Percentiles rank a stretch among this genome's conserved stretches.
Evolutionary conservation across 768 basidiomycete genomes (phyloP).

Genomic region (Lentinula sp.): DNA sequence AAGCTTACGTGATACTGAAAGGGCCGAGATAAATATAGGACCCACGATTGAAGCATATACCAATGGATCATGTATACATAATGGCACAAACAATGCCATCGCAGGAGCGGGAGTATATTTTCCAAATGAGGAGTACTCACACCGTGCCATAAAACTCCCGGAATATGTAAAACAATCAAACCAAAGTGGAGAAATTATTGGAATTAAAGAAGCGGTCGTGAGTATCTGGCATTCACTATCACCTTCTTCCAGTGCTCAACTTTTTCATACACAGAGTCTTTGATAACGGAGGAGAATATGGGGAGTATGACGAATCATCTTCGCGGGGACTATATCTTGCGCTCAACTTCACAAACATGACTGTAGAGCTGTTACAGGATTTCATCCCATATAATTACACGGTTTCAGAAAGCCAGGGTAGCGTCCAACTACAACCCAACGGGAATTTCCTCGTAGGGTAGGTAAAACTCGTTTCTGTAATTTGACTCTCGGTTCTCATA

Average conservation of each 20-base stretch:
- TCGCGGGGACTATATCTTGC: conserved; percentile 4
- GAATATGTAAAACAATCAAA: no score
- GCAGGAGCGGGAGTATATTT: no score
- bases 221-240: background rate
- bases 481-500: background rate
- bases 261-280: conserved; percentile 3
- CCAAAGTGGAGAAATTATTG: no score
- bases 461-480: background rate
- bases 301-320: background rate
- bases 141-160: no score
- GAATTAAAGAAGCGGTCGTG: no score
- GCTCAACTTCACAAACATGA: conserved; percentile 5
- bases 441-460: conserved; percentile 1
- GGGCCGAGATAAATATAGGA: no score
- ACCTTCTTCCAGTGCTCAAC: background rate
- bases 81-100: no score
- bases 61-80: no score
- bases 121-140: no score
- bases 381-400: background rate
- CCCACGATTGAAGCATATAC: no score
- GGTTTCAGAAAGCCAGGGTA: conserved; percentile 3
- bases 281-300: conserved; percentile 3
- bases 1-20: no score
- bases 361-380: background rate
- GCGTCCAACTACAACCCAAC: conserved; percentile 4